Evolutionary conservation across 192 early-diverging fungal genomes (phyloP).

Genomic region (Backusella circina): DNA sequence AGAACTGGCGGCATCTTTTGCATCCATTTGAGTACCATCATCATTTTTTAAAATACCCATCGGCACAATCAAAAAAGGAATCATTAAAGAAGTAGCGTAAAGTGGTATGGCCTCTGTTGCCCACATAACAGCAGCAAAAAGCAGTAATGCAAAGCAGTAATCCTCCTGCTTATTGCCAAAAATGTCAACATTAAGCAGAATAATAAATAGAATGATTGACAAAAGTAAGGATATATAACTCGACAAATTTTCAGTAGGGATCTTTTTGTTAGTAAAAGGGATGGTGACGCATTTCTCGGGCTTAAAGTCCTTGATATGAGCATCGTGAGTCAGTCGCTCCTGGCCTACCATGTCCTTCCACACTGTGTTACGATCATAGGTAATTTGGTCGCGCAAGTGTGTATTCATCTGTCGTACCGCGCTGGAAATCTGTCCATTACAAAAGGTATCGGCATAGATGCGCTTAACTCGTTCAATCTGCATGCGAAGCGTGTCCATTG

Average conservation of each 20-base stretch:
- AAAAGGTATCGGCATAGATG: slow-evolving; percentile 62
- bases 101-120: slow-evolving; percentile 80
- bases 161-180: slow-evolving; percentile 72
- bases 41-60: slow-evolving; percentile 61
- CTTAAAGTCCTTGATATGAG: slow-evolving; percentile 35
- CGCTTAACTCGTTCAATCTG: slow-evolving; percentile 52
- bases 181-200: slow-evolving; percentile 53
- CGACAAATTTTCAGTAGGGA: neutral
- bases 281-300: slow-evolving; percentile 22
- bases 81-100: slow-evolving; percentile 65
- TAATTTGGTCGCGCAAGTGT: slow-evolving; percentile 62
- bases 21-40: slow-evolving; percentile 40
- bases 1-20: slow-evolving; percentile 53
- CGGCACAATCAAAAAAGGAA: slow-evolving; percentile 65
- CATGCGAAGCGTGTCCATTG: slow-evolving; percentile 41
- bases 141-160: slow-evolving; percentile 84
- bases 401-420: slow-evolving; percentile 60
- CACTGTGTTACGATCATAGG: slow-evolving; percentile 73
- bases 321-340: slow-evolving; percentile 49
- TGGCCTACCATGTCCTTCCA: slow-evolving; percentile 78
- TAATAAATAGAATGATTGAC: slow-evolving; percentile 54
- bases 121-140: slow-evolving; percentile 83
- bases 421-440: slow-evolving; percentile 44
- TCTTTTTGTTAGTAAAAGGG: slow-evolving; percentile 14
- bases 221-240: slow-evolving; percentile 33